Percentiles rank a stretch among this genome's conserved stretches.
These are phyloP conservation scores for Calophaca sinica DNA, from an alignment of 306 rosid species.

Conservation along the genomic window DNA sequence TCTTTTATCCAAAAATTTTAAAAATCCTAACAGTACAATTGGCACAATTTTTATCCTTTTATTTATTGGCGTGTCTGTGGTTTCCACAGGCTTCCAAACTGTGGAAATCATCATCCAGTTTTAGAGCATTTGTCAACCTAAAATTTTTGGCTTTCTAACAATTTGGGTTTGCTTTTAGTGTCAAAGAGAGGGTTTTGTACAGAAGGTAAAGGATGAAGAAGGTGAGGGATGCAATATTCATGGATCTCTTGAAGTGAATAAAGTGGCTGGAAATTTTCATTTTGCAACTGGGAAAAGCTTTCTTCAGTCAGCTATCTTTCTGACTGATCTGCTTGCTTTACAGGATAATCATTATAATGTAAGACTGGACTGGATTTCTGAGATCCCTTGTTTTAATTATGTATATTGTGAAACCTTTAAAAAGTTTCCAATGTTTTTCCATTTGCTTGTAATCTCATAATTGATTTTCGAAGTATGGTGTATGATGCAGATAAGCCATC, in stretches of 20 bases:
- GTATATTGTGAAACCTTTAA: conserved; percentile 9
- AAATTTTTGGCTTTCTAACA: conserved; percentile 37
- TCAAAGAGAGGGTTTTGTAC: conserved; percentile 88
- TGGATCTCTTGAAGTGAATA: conserved; percentile 88
- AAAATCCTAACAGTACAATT: not conserved
- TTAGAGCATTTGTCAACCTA: conserved; percentile 19
- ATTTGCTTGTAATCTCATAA: conserved; percentile 25
- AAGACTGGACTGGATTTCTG: conserved; percentile 46
- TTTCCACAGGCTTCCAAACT: conserved; percentile 29
- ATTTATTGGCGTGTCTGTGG: not conserved
- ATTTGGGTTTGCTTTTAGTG: conserved; percentile 65
- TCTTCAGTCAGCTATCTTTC: conserved; percentile 67
- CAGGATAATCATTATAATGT: conserved; percentile 74
- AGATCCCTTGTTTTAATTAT: conserved; percentile 6
- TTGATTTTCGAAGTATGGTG: conserved; percentile 43
- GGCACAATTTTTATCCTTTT: conserved; percentile 5
- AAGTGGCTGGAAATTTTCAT: conserved; percentile 92
- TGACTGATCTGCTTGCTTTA: conserved; percentile 64
- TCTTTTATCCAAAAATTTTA: not conserved
- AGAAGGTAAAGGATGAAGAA: conserved; percentile 80
- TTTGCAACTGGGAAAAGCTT: conserved; percentile 85
- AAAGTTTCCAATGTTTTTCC: conserved; percentile 32
- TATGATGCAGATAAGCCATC: conserved; percentile 84
- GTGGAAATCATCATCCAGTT: conserved; percentile 14
- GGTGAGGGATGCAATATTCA: conserved; percentile 95